Conservation (phyloP, 2,329 filamentous ascomycete species). For the Zasmidium cellare region DNA sequence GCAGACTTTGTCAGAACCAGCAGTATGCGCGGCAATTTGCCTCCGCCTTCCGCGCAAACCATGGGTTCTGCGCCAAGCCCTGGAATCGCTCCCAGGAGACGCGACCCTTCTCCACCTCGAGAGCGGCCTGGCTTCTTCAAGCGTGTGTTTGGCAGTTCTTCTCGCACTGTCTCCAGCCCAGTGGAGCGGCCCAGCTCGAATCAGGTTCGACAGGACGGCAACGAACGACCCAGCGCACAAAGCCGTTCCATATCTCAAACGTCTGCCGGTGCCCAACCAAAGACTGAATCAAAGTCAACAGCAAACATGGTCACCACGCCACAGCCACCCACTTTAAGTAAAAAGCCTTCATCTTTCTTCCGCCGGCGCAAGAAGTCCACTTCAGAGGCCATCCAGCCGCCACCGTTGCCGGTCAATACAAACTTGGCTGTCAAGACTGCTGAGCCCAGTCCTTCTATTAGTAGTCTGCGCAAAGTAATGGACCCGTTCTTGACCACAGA, state of each 20-base stretch:
- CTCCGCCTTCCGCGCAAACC: conserved; percentile 49
- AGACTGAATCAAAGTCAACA: conserved; percentile 16
- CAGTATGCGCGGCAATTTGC: conserved; percentile 40
- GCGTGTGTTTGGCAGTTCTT: conserved; percentile 66
- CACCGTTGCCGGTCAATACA: conserved; percentile 50
- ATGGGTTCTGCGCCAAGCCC: conserved; percentile 52
- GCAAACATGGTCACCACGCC: conserved; percentile 4
- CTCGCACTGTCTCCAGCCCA: conserved; percentile 24
- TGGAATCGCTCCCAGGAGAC: conserved; percentile 39
- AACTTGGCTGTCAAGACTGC: conserved; percentile 51
- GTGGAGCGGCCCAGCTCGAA: conserved; percentile 19
- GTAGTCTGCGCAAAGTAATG: conserved; percentile 84
- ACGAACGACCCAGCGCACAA: conserved; percentile 19
- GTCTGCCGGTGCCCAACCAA: conserved; percentile 11
- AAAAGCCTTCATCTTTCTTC: conserved; percentile 95
- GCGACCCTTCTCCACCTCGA: conserved; percentile 28
- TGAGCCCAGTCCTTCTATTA: conserved; percentile 58
- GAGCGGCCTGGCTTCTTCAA: conserved; percentile 86
- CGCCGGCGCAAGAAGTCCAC: conserved; percentile 88
- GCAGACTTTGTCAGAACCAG: conserved; percentile 51
- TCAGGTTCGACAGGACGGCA: conserved; percentile 10
- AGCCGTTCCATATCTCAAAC: conserved; percentile 19
- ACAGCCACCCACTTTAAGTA: conserved; percentile 59
- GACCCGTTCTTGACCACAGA: conserved; percentile 67
- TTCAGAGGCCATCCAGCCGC: conserved; percentile 65